Evolutionary conservation across 2,329 filamentous ascomycete genomes (phyloP), one percentile per base, ranked within the genome.

Genomic region (Aspergillus luchuensis): DNA sequence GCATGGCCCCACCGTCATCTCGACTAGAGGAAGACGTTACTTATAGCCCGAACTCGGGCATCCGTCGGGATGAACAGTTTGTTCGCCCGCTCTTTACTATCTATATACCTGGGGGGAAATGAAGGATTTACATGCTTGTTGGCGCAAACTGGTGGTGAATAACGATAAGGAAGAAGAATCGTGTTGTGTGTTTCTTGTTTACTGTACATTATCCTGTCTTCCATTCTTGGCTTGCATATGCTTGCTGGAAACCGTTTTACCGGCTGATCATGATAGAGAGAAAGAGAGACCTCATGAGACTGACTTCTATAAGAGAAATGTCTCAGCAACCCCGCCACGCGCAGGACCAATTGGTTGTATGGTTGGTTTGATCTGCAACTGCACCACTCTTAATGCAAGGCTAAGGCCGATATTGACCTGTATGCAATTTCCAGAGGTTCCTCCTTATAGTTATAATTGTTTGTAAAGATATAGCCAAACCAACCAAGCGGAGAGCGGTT

Each of bases 201-300:
- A 56, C 17, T 56, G 39, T 56, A 56, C 53, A 56, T 56, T 47
- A 54, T 15, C 23, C 30, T 39, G 33, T 13, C 33, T 39, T 39
- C 19, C 21, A 23, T 39, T 39, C 33, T 25, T 17, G 23, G 36
- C 33, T 36, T 36, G 33, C 19, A 54, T 54, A 56, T 47, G 23
- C 47, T 50, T 47, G 53, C 25, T 56, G 39, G 53, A 6, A 23
- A 23, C 28, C 8, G 39, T 19, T 33, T 47, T n/a, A 52, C 23
- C 15, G 21, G 21, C 23, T 28, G 38, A 19, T 41, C 33, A 43
- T 54, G 17, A 23, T 41, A 41, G 33, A 41, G 17, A 39, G 30
- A 51, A 11, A 51, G n/a, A 51, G 30, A 17, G 10, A 52, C 28
- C 19, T 50, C 8, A 25, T 50, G 47, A 30, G 47, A 30, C 33